Percentiles rank a stretch among this genome's conserved stretches.
phyloP scores from a whole-genome alignment of 768 basidiomycete genomes.

The Holtermannia corniformis region DNA sequence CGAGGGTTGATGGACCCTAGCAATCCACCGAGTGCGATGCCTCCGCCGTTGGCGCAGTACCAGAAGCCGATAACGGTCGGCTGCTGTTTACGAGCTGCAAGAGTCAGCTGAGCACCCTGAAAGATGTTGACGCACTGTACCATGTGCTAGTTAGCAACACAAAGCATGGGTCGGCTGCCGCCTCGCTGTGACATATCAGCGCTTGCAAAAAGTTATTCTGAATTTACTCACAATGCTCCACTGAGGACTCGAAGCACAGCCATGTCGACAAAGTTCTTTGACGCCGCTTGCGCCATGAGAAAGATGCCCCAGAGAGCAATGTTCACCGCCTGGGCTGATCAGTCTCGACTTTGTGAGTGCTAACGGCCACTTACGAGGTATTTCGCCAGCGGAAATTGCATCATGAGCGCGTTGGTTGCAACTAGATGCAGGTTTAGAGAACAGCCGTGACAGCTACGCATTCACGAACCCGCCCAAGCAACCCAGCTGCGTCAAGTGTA shows the following conservation, averaged over 20 bases:
- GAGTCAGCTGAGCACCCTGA: slow-evolving; percentile 8
- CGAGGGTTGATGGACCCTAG: slow-evolving; percentile 39
- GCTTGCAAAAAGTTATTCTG: slow-evolving; percentile 1
- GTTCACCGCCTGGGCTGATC: slow-evolving; percentile 1
- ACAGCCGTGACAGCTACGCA: no score
- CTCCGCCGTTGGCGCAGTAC: slow-evolving; percentile 39
- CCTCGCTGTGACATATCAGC: slow-evolving; percentile 8
- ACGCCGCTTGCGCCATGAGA: slow-evolving; percentile 39
- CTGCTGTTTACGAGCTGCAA: slow-evolving; percentile 1
- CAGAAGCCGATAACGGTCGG: slow-evolving; percentile 14
- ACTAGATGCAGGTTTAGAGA: slow-evolving; percentile 11
- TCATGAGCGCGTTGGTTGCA: slow-evolving; percentile 5
- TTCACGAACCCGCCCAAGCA: no score
- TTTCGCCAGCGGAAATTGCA: slow-evolving; percentile 29
- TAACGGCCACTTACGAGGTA: slow-evolving; percentile 17
- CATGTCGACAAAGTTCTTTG: slow-evolving; percentile 43
- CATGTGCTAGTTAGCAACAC: slow-evolving; percentile 5
- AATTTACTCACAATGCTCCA: slow-evolving; percentile 40
- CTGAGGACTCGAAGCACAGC: slow-evolving; percentile 43
- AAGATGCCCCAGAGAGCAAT: slow-evolving; percentile 7
- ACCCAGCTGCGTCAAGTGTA: no score
- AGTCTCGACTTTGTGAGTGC: not conserved
- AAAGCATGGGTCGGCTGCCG: slow-evolving; percentile 6
- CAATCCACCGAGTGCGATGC: slow-evolving; percentile 44
- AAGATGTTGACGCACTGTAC: slow-evolving; percentile 8